A percentile compares a stretch with the other conserved stretches of the same genome.
Evolutionary conservation across 2,329 filamentous ascomycete genomes (phyloP).

Genomic region (Thelonectria discophora): DNA sequence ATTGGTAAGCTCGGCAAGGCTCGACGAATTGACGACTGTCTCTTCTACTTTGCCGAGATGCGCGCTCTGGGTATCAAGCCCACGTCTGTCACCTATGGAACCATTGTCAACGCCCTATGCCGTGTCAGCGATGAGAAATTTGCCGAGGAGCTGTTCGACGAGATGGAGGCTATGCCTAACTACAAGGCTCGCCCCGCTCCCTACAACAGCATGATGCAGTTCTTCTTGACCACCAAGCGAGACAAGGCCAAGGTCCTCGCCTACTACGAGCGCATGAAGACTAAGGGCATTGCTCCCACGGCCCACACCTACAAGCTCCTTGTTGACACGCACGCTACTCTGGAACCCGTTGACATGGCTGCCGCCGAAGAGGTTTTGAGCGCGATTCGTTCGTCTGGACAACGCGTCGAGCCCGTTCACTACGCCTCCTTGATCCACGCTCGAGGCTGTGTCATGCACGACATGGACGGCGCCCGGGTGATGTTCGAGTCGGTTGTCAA

Average conservation of each 20-base stretch:
- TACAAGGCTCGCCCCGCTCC: constrained; percentile 97
- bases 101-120: constrained; percentile 96
- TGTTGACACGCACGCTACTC: constrained; percentile 92
- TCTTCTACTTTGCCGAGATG: constrained; percentile 99
- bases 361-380: constrained; percentile 86
- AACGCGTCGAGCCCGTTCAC: constrained; percentile 88
- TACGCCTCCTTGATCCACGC: constrained; percentile 96
- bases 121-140: constrained; percentile 98
- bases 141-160: constrained; percentile 96
- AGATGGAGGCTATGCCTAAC: constrained; percentile 99
- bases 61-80: constrained; percentile 90
- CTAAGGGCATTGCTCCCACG: constrained; percentile 86
- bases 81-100: constrained; percentile 97
- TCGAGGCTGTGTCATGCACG: constrained; percentile 91
- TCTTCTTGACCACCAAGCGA: constrained; percentile 96
- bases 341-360: constrained; percentile 88
- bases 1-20: constrained; percentile 99
- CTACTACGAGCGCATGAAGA: constrained; percentile 95
- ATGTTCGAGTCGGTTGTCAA: constrained; percentile 84
- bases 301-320: constrained; percentile 98
- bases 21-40: constrained; percentile 94
- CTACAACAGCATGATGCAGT: constrained; percentile 99
- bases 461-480: constrained; percentile 82
- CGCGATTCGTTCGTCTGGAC: constrained; percentile 77
- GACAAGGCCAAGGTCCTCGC: constrained; percentile 92